These are phyloP conservation scores for Chrysosporium queenslandicum DNA, from an alignment of 2,329 filamentous ascomycete species.

Conservation along the genomic window DNA sequence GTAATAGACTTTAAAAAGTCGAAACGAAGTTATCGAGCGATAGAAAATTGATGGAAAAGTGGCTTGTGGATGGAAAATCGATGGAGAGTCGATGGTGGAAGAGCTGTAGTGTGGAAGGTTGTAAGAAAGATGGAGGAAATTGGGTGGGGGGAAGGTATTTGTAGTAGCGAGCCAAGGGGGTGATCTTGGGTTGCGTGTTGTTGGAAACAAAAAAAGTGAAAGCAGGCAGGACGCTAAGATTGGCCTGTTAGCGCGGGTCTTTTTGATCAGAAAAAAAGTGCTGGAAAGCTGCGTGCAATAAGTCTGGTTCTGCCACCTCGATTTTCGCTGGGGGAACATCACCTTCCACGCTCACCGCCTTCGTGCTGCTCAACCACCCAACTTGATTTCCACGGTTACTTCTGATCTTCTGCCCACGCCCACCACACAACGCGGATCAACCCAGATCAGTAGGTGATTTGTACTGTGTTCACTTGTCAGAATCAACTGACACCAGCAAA, in stretches of 20 bases:
- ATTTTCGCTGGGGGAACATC: conserved; percentile 21
- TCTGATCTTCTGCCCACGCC: conserved; percentile 11
- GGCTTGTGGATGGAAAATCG: conserved; percentile 20
- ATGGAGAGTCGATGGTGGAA: conserved; percentile 16
- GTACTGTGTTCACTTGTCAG: neutral
- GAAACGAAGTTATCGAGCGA: conserved; percentile 28
- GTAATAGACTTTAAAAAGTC: conserved; percentile 20
- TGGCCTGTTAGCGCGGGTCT: conserved; percentile 16
- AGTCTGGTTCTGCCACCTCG: conserved; percentile 24
- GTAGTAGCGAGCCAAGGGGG: conserved; percentile 17
- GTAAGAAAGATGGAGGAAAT: conserved; percentile 16
- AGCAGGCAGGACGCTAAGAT: conserved; percentile 7
- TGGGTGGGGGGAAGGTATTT: conserved; percentile 19
- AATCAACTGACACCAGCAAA: neutral
- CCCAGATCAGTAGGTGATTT: neutral
- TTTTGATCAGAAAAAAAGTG: conserved; percentile 22
- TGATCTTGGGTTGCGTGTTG: conserved; percentile 13
- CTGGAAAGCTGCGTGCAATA: conserved; percentile 28
- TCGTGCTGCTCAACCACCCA: neutral
- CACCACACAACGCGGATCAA: conserved; percentile 12
- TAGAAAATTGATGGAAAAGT: conserved; percentile 23
- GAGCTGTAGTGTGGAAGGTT: conserved; percentile 19
- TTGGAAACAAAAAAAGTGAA: conserved; percentile 4
- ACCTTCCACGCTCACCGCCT: conserved; percentile 5
- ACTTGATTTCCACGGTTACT: neutral